Base-by-base conservation (phyloP, 202 grass and related monocot genomes). In the Carex sylvatica region DNA sequence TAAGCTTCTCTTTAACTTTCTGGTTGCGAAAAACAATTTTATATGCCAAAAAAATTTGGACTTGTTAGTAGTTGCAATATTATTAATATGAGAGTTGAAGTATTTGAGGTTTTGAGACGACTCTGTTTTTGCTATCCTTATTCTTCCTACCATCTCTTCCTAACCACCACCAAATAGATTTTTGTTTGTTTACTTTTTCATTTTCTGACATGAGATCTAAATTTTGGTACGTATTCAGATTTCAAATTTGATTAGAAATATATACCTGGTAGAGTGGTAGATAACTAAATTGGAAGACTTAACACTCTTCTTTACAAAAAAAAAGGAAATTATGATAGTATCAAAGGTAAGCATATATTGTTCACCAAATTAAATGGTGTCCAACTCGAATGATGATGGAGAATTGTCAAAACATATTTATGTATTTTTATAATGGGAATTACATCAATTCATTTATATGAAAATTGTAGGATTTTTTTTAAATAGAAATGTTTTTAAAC, bases 91-190 rank as follows among this genome's bases (percentile, higher is more conserved):
- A 59, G 44, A 47, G 9, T 47, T 47, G 2, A 47, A 47, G 44
- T 33, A 13, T 65, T 31, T 33, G 62, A 33, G 20, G 6, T 30
- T 28, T 31, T 4, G 33, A 65, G 62, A 65, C 6, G 10, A 65
- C 14, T 65, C 14, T 30, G 13, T 38, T 78, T 56, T n/a, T 78
- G 9, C 18, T 19, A n/a, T 28, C 28, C 47, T 31, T 31, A 31
- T 56, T 16, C 14, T 56, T 78, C 49, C 16, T 59, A 78, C 79
- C 61, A 66, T 81, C 36, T 63, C 78, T 64, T 81, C 79, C 79
- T 81, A 81, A 81, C 35, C 79, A n/a, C 78, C 40, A 81, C 33
- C 79, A 66, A 63, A 26, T 15, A 59, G 15, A 12, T 46, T 63
- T 46, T 81, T 68, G 8, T 81, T 65, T 81, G 23, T 81, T 49